Conservation (phyloP, 257 asterid species). For the Ballota nigra region DNA sequence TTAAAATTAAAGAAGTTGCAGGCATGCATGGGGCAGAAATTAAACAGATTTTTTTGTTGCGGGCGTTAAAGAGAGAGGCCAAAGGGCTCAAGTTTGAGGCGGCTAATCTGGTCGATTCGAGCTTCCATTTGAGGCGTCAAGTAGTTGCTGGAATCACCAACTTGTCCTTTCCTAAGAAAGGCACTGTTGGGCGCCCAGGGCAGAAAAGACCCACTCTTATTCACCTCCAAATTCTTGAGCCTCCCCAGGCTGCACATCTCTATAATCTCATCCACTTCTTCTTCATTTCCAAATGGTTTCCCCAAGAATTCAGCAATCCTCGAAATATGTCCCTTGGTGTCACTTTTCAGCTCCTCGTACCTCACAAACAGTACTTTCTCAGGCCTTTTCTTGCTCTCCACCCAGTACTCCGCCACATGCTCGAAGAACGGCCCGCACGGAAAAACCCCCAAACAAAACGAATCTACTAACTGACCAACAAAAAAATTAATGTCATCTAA, state of each 20-base stretch:
- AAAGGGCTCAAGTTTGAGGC: constrained; percentile 8
- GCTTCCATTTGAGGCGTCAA: constrained; percentile 33
- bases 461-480: constrained; percentile 8
- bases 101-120: constrained; percentile 23
- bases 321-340: constrained; percentile 29
- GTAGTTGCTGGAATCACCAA: constrained; percentile 39
- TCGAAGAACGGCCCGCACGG: constrained; percentile 28
- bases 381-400: constrained; percentile 32
- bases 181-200: constrained; percentile 22
- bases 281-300: constrained; percentile 28
- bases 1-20: no score
- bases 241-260: constrained; percentile 4
- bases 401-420: constrained; percentile 35
- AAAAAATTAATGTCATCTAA: no score
- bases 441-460: constrained; percentile 27
- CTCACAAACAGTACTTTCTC: constrained; percentile 36
- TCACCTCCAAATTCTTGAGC: constrained; percentile 17
- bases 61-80: constrained; percentile 35
- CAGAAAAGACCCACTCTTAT: constrained; percentile 9
- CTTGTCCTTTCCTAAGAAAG: constrained; percentile 37
- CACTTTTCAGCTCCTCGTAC: constrained; percentile 39
- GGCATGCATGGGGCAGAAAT: no score
- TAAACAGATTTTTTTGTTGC: no score
- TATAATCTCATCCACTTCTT: background rate
- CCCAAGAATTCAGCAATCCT: constrained; percentile 38